Evolutionary conservation across 2,329 filamentous ascomycete species (phyloP), one percentile per base, ranked within the genome.

Genomic region (Exserohilum rostratum): DNA sequence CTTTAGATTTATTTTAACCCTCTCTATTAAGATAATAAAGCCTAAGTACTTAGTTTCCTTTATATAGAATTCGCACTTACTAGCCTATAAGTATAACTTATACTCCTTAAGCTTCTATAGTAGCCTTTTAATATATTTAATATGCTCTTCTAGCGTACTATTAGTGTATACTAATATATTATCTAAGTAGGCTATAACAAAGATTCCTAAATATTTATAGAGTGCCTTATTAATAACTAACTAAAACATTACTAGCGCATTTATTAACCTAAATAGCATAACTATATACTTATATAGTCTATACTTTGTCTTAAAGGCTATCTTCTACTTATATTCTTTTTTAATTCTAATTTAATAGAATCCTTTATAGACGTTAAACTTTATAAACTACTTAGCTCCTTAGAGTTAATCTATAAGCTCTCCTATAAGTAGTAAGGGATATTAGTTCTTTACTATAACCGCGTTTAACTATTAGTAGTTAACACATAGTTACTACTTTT

Each of bases 21-120:
- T 51, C 34, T 61, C 42, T 13, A 44, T 49, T 15, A 40, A 46
- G 30, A 76, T 68, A 44, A 67, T 67, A 56, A 66, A 74, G 25
- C 65, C 56, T 33, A 77, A 53, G 53, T 69, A 76, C 18, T 68
- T 53, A 29, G 69, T 57, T 55, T 64, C 33, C 20, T 67, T 55
- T 31, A 55, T 57, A 53, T 69, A 56, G 55, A 75, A 76, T 43
- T 68, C 40, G 56, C 55, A 73, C 60, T 76, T 76, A 3, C 66
- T 53, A 27, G 58, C 52, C 29, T 63, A 55, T 15, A 62, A 20
- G 25, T 62, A 57, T 9, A 72, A 9, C 40, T 43, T 61, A 9
- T 38, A 44, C 42, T 62, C 27, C 5, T 46, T 12, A 11, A 72
- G 58, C 12, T 62, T 55, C 12, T 65, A 29, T n/a, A 68, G 44